Evolutionary conservation across 768 basidiomycete species (phyloP).

Genomic region (Rossbeevera mucosa): DNA sequence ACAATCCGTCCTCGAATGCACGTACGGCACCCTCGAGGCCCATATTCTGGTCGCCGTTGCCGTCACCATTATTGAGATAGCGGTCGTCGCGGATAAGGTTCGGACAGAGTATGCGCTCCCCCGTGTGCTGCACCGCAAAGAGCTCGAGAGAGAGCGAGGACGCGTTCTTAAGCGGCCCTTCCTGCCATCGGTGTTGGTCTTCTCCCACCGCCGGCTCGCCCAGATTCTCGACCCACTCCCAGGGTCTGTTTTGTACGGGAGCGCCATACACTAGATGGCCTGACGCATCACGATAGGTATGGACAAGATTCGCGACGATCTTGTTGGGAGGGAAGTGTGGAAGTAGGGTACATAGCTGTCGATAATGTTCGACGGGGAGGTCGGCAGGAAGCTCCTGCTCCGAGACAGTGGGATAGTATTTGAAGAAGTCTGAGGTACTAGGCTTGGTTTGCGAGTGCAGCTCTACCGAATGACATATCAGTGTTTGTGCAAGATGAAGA

Average conservation of each 20-base stretch:
- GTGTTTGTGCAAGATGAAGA: not conserved
- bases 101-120: constrained; percentile 42
- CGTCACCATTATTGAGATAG: not conserved
- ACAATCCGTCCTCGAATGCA: constrained; percentile 61
- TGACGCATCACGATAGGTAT: constrained; percentile 50
- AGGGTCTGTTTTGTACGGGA: constrained; percentile 68
- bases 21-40: constrained; percentile 43
- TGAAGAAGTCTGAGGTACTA: constrained; percentile 52
- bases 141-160: constrained; percentile 68
- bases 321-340: constrained; percentile 48
- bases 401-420: constrained; percentile 53
- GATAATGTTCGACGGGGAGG: constrained; percentile 52
- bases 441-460: constrained; percentile 56
- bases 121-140: constrained; percentile 62
- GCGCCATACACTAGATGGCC: constrained; percentile 47
- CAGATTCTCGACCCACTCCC: constrained; percentile 83
- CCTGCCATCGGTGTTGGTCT: constrained; percentile 38
- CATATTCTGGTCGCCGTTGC: constrained; percentile 21
- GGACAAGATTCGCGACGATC: constrained; percentile 53
- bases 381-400: constrained; percentile 50
- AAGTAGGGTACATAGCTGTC: constrained; percentile 55
- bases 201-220: constrained; percentile 44
- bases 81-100: not conserved
- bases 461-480: constrained; percentile 39
- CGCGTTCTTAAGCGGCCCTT: constrained; percentile 56